Conservation (phyloP, 1,284 basidiomycete genomes). For the Apiotrichum sp. region DNA sequence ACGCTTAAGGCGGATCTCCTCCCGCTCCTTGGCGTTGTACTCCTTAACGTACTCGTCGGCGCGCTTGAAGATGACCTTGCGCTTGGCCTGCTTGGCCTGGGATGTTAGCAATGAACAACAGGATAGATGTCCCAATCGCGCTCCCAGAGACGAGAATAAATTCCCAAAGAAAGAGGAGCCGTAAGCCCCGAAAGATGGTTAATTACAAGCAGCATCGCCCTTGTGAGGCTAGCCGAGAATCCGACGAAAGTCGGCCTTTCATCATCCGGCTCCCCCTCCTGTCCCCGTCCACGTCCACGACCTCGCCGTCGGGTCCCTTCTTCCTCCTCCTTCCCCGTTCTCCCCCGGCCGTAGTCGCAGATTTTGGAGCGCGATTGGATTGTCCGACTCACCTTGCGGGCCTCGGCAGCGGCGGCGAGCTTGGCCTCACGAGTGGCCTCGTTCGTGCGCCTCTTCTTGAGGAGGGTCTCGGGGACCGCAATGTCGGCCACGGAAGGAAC, state of each 20-base stretch:
- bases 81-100: slow-evolving; percentile 84
- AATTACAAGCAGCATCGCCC: slow-evolving; percentile 70
- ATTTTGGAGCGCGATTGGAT: background rate
- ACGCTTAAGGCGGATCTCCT: slow-evolving; percentile 93
- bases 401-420: slow-evolving; percentile 73
- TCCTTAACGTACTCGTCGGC: slow-evolving; percentile 98
- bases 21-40: slow-evolving; percentile 85
- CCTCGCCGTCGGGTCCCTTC: background rate
- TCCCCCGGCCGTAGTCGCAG: background rate
- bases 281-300: background rate
- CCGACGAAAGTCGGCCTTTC: slow-evolving; percentile 57
- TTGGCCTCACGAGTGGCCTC: slow-evolving; percentile 97
- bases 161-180: background rate
- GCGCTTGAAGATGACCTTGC: slow-evolving; percentile 98
- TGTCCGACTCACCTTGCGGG: slow-evolving; percentile 75
- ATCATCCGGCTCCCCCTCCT: slow-evolving; percentile 55
- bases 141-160: background rate
- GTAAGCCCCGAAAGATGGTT: slow-evolving; percentile 99
- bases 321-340: background rate
- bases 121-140: background rate
- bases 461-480: slow-evolving; percentile 78
- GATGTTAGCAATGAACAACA: slow-evolving; percentile 6
- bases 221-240: slow-evolving; percentile 34
- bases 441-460: slow-evolving; percentile 98
- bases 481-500: background rate